Conservation (phyloP, 306 rosid species). For the Vigna nakashimae region DNA sequence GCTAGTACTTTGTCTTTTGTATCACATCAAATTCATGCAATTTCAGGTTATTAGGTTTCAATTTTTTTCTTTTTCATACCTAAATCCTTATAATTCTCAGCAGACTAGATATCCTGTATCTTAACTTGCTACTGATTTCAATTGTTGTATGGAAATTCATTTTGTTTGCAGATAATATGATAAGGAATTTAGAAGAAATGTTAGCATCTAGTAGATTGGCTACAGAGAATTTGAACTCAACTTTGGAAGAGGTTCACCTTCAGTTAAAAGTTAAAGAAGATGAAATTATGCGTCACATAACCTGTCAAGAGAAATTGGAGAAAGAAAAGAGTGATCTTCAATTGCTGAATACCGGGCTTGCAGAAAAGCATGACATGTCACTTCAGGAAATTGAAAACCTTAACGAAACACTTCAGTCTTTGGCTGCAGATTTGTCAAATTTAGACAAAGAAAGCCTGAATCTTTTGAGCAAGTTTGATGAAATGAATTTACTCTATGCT, state of each 20-base stretch:
- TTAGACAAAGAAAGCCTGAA: slow-evolving; percentile 69
- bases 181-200: slow-evolving; percentile 69
- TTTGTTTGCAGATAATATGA: slow-evolving; percentile 68
- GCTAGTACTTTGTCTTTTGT: slow-evolving; percentile 18
- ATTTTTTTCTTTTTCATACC: not conserved
- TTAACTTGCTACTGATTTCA: slow-evolving; percentile 35
- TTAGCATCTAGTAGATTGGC: slow-evolving; percentile 60
- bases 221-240: slow-evolving; percentile 68
- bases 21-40: slow-evolving; percentile 17
- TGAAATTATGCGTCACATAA: slow-evolving; percentile 57
- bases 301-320: slow-evolving; percentile 57
- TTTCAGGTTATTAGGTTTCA: slow-evolving; percentile 15
- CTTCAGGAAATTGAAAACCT: slow-evolving; percentile 68
- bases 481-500: slow-evolving; percentile 68
- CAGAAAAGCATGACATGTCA: slow-evolving; percentile 60
- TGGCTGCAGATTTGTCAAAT: slow-evolving; percentile 61
- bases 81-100: slow-evolving; percentile 26
- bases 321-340: slow-evolving; percentile 68
- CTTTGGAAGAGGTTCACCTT: slow-evolving; percentile 62
- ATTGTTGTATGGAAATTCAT: slow-evolving; percentile 29
- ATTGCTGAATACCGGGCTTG: slow-evolving; percentile 57
- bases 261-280: slow-evolving; percentile 71
- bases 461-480: slow-evolving; percentile 69
- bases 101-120: slow-evolving; percentile 21
- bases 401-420: slow-evolving; percentile 59